These are phyloP conservation scores for Jatropha podagrica DNA, from an alignment of 441 rosid species.

Conservation along the genomic window DNA sequence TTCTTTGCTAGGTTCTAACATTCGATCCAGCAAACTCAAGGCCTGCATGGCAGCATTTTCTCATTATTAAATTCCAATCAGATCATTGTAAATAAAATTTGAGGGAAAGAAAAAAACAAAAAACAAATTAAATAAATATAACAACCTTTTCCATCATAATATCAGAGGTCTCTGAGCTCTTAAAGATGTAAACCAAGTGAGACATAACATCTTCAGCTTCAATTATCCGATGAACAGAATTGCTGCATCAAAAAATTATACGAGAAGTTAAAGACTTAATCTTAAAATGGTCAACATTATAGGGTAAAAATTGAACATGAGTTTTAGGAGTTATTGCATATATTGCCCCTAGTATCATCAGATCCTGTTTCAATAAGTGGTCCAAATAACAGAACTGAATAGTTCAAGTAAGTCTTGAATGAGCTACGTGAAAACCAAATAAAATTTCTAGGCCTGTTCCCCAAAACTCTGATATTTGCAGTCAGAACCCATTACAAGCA, in stretches of 20 bases:
- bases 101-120: conserved; percentile 12
- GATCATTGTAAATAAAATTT: not conserved
- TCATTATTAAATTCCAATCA: conserved; percentile 19
- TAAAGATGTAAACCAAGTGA: conserved; percentile 54
- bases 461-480: not conserved
- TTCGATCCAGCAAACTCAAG: conserved; percentile 60
- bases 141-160: conserved; percentile 62
- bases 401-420: no score
- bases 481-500: not conserved
- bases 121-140: not conserved
- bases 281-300: not conserved
- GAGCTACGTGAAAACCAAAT: no score
- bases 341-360: not conserved
- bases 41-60: conserved; percentile 46
- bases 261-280: not conserved
- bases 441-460: not conserved
- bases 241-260: conserved; percentile 45
- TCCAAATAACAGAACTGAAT: not conserved
- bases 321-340: not conserved
- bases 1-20: conserved; percentile 71
- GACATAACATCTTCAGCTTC: conserved; percentile 65
- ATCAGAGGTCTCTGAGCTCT: conserved; percentile 41
- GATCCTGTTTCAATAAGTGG: not conserved
- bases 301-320: not conserved
- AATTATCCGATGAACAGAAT: conserved; percentile 54